phyloP scores from a whole-genome alignment of 768 basidiomycete genomes.

The Fomitopsis pulvina region DNA sequence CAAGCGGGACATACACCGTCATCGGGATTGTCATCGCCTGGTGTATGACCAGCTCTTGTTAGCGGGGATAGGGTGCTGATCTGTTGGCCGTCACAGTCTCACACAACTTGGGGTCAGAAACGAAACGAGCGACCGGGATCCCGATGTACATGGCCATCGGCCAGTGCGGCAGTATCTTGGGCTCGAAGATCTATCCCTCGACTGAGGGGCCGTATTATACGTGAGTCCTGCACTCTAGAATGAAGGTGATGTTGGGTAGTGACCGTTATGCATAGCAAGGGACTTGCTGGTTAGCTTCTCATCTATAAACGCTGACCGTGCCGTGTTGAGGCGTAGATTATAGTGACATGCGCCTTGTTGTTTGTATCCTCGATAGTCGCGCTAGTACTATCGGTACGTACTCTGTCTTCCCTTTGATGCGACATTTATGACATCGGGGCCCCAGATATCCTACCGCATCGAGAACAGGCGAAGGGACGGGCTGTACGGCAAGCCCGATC shows the following conservation, averaged over 20 bases:
- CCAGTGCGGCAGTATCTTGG: constrained; percentile 34
- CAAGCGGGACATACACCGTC: constrained; percentile 68
- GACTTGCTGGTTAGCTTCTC: constrained; percentile 8
- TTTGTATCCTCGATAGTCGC: constrained; percentile 15
- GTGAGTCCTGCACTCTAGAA: constrained; percentile 14
- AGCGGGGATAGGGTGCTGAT: not conserved
- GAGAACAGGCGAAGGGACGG: constrained; percentile 17
- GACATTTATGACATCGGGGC: not conserved
- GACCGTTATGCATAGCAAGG: constrained; percentile 10
- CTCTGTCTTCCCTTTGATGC: not conserved
- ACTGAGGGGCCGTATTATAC: constrained; percentile 33
- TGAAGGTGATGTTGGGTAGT: not conserved
- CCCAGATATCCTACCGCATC: constrained; percentile 5
- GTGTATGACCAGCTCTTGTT: constrained; percentile 41
- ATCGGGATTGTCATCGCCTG: constrained; percentile 73
- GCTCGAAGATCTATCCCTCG: constrained; percentile 36
- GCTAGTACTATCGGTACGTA: constrained; percentile 16
- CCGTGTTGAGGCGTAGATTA: not conserved
- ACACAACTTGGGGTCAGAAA: constrained; percentile 38
- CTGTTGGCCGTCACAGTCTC: constrained; percentile 11
- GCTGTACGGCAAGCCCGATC: constrained; percentile 17
- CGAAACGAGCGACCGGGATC: constrained; percentile 37
- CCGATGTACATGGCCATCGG: constrained; percentile 38
- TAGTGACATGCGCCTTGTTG: constrained; percentile 16
- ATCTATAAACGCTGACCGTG: too few species aligned